A percentile compares a stretch with the other conserved stretches of the same genome.
These are phyloP conservation scores for Leccinum variicolor DNA, from an alignment of 768 basidiomycete species.

Conservation along the genomic window DNA sequence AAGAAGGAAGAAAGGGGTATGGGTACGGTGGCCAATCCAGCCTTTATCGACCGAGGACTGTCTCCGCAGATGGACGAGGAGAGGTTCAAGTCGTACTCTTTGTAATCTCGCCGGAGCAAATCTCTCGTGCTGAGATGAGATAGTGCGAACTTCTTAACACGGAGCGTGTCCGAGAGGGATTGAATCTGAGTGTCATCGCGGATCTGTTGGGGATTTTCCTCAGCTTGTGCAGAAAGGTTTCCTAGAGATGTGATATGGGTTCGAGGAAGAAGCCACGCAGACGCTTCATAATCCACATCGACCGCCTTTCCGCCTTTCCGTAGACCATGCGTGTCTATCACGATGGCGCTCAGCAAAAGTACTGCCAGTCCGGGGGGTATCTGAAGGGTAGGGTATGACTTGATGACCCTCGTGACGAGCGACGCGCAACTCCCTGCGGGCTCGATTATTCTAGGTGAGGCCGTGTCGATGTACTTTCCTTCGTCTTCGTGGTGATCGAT, in stretches of 20 bases:
- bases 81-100: slow-evolving; percentile 66
- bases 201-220: slow-evolving; percentile 24
- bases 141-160: slow-evolving; percentile 60
- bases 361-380: slow-evolving; percentile 64
- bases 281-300: slow-evolving; percentile 59
- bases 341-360: slow-evolving; percentile 74
- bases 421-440: slow-evolving; percentile 79
- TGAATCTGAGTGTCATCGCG: slow-evolving; percentile 43
- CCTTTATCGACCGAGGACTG: slow-evolving; percentile 42
- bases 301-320: slow-evolving; percentile 76
- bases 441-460: slow-evolving; percentile 62
- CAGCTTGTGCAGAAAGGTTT: not conserved
- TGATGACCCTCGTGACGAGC: slow-evolving; percentile 45
- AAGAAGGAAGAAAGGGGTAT: slow-evolving; percentile 50
- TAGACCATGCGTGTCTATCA: slow-evolving; percentile 86
- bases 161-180: slow-evolving; percentile 45
- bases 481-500: slow-evolving; percentile 96
- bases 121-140: slow-evolving; percentile 67
- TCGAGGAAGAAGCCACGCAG: slow-evolving; percentile 57
- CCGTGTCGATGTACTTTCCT: slow-evolving; percentile 52
- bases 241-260: slow-evolving; percentile 41
- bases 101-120: slow-evolving; percentile 92
- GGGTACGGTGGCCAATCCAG: slow-evolving; percentile 84
- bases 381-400: slow-evolving; percentile 20
- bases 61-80: slow-evolving; percentile 21